Conservation (phyloP, 2,329 filamentous ascomycete genomes). For the Diaporthe amygdali region DNA sequence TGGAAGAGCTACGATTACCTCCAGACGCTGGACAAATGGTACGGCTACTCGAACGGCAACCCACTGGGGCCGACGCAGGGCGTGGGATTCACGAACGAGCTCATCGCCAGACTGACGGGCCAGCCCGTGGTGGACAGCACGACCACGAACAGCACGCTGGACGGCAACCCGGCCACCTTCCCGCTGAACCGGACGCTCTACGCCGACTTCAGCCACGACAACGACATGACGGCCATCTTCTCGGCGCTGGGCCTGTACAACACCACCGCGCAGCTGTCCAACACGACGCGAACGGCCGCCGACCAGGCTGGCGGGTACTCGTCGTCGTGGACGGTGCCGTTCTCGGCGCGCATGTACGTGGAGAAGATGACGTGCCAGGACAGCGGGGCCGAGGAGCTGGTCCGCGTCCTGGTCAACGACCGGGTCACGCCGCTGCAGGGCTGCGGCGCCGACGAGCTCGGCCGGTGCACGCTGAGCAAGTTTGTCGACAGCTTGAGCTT, state of each 20-base stretch:
- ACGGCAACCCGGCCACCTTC: constrained; percentile 71
- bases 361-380: constrained; percentile 79
- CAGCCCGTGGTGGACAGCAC: constrained; percentile 74
- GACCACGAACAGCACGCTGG: constrained; percentile 78
- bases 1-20: constrained; percentile 85
- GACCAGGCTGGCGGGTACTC: constrained; percentile 70
- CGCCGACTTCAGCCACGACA: constrained; percentile 92
- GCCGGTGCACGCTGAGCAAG: constrained; percentile 70
- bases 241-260: constrained; percentile 82
- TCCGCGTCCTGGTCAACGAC: constrained; percentile 84
- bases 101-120: constrained; percentile 79
- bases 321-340: constrained; percentile 81
- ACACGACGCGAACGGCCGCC: constrained; percentile 54
- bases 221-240: constrained; percentile 79
- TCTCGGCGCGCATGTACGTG: constrained; percentile 80
- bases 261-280: constrained; percentile 58
- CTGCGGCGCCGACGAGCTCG: constrained; percentile 73
- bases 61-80: constrained; percentile 83
- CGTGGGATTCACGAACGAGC: constrained; percentile 86
- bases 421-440: constrained; percentile 74
- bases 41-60: constrained; percentile 79
- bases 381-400: constrained; percentile 63
- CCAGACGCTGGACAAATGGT: constrained; percentile 82
- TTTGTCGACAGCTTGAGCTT: constrained; percentile 81
- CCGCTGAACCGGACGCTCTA: constrained; percentile 74